phyloP scores from a whole-genome alignment of 805 yeast genomes.

The Saturnispora sanitii region DNA sequence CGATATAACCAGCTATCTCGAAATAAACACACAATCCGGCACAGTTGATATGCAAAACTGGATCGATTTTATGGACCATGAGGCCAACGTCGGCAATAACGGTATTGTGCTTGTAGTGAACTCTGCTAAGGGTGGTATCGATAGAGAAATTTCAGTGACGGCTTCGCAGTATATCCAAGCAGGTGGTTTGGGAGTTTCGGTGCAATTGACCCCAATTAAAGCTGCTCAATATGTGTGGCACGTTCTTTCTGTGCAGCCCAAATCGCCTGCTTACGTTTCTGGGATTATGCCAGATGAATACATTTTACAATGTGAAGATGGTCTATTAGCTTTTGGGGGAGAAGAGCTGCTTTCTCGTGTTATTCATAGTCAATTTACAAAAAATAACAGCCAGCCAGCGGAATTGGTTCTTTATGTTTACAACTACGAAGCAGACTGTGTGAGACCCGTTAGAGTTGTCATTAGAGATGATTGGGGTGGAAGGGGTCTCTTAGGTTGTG shows the following conservation, averaged over 20 bases:
- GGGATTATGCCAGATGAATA: constrained; percentile 85
- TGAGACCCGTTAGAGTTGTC: constrained; percentile 61
- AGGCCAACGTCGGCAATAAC: constrained; percentile 19
- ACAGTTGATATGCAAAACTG: constrained; percentile 16
- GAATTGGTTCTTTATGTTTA: constrained; percentile 57
- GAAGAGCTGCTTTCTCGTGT: constrained; percentile 68
- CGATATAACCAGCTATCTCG: constrained; percentile 23
- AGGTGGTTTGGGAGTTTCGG: constrained; percentile 47
- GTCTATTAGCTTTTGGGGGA: constrained; percentile 78
- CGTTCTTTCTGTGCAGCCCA: constrained; percentile 59
- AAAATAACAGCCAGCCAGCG: constrained; percentile 4
- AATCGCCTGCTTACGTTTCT: constrained; percentile 74
- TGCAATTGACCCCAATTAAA: constrained; percentile 69
- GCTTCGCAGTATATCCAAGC: constrained; percentile 7
- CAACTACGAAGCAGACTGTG: constrained; percentile 76
- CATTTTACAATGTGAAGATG: constrained; percentile 62
- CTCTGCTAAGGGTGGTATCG: constrained; percentile 77
- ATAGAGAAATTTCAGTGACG: constrained; percentile 29
- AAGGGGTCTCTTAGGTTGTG: constrained; percentile 80
- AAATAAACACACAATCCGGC: constrained; percentile 12
- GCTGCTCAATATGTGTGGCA: constrained; percentile 84
- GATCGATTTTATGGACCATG: constrained; percentile 20
- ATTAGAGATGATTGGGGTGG: constrained; percentile 80
- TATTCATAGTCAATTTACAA: constrained; percentile 42
- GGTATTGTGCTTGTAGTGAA: constrained; percentile 54